These are phyloP conservation scores for Globisporangium abappressorium DNA, from an alignment of 352 stramenopile genomes.

Conservation along the genomic window DNA sequence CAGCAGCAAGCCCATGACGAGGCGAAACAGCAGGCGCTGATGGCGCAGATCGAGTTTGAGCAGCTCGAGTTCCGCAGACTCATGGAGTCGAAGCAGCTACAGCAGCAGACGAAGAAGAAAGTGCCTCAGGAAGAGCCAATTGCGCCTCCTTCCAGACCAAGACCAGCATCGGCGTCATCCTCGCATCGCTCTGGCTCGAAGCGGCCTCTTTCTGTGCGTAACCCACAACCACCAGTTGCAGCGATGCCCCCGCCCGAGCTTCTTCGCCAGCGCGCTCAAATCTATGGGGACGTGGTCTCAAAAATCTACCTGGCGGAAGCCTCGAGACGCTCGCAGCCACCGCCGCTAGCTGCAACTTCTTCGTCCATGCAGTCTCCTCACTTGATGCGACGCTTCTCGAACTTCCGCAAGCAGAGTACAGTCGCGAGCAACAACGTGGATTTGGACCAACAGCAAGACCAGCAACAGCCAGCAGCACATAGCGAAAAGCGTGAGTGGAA, in stretches of 20 bases:
- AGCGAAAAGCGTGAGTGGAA: slow-evolving; percentile 9
- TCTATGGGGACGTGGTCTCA: slow-evolving; percentile 54
- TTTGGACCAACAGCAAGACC: background rate
- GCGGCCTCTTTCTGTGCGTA: slow-evolving; percentile 29
- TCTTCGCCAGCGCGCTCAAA: slow-evolving; percentile 34
- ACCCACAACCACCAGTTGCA: slow-evolving; percentile 10
- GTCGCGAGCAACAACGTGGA: background rate
- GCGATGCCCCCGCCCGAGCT: slow-evolving; percentile 25
- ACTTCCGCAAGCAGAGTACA: slow-evolving; percentile 20
- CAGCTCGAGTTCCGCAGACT: slow-evolving; percentile 16
- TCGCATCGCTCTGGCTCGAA: slow-evolving; percentile 6
- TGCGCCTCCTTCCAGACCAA: slow-evolving; percentile 9
- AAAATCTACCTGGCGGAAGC: slow-evolving; percentile 40
- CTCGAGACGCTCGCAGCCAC: background rate
- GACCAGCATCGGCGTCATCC: background rate
- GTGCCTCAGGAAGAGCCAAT: slow-evolving; percentile 6
- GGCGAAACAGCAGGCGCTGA: slow-evolving; percentile 20
- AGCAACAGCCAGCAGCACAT: background rate
- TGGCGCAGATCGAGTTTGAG: slow-evolving; percentile 14
- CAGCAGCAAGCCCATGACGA: slow-evolving; percentile 20
- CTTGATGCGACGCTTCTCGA: slow-evolving; percentile 28
- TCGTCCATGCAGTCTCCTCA: slow-evolving; percentile 18
- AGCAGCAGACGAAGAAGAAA: slow-evolving; percentile 14
- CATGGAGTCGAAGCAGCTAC: slow-evolving; percentile 23
- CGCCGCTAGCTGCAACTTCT: background rate